Evolutionary conservation across 306 rosid genomes (phyloP).

Genomic region (Casuarina equisetifolia): DNA sequence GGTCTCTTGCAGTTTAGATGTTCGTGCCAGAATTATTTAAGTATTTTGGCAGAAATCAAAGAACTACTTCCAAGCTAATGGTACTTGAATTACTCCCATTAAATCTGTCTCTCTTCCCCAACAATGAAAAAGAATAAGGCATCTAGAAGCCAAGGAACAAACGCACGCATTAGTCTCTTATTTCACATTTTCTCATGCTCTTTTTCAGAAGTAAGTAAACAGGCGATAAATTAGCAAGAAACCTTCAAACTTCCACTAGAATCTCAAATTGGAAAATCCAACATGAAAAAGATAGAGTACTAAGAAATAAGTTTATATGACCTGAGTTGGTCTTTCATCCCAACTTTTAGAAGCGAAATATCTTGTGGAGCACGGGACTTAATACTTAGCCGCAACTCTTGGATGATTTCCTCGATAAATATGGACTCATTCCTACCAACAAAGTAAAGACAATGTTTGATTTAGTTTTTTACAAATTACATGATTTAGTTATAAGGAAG

Average conservation of each 20-base stretch:
- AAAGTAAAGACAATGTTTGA: too few relatives aligned
- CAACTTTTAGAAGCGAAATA: too few relatives aligned
- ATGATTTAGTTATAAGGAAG: too few relatives aligned
- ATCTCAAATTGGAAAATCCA: background rate
- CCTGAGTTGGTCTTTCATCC: background rate
- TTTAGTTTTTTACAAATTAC: too few relatives aligned
- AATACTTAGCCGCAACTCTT: too few relatives aligned
- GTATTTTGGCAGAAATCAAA: background rate
- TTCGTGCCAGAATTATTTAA: background rate
- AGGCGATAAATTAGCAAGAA: conserved; percentile 2
- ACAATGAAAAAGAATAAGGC: background rate
- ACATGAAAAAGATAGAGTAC: background rate
- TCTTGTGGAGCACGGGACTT: too few relatives aligned
- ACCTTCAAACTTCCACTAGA: background rate
- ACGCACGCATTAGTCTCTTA: background rate
- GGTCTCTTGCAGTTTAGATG: conserved; percentile 11
- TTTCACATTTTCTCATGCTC: background rate
- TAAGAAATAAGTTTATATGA: background rate
- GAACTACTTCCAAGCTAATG: background rate
- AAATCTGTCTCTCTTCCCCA: background rate
- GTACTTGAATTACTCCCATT: background rate
- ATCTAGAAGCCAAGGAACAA: background rate
- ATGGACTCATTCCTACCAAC: too few relatives aligned
- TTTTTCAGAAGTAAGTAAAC: background rate
- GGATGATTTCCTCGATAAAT: too few relatives aligned